Evolutionary conservation across 441 rosid species (phyloP).

Genomic region (Populus hybrid): DNA sequence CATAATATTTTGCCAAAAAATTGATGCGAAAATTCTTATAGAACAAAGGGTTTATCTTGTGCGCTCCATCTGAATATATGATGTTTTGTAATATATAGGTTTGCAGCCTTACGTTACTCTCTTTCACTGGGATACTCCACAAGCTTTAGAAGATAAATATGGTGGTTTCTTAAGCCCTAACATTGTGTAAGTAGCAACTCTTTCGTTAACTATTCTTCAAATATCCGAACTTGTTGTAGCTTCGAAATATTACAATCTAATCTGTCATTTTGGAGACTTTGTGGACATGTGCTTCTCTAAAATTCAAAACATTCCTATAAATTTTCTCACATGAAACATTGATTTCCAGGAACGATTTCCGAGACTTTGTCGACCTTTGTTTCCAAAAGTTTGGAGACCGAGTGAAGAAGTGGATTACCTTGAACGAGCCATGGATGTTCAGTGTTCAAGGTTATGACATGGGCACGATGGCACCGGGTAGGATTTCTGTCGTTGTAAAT

Average conservation of each 20-base stretch:
- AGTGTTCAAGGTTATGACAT: too few species aligned
- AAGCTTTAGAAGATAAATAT: neutral
- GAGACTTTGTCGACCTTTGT: neutral
- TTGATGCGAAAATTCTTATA: neutral
- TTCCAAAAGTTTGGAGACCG: neutral
- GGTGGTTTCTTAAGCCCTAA: too few species aligned
- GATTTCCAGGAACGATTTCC: neutral
- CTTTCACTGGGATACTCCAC: too few species aligned
- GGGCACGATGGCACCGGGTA: too few species aligned
- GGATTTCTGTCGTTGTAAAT: too few species aligned
- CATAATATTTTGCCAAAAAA: neutral
- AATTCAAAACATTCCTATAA: too few species aligned
- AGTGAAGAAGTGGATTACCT: neutral
- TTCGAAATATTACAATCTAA: too few species aligned
- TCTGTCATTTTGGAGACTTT: too few species aligned
- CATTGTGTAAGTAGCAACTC: neutral
- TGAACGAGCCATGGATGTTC: too few species aligned
- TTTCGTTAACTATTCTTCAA: too few species aligned
- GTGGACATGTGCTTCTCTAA: too few species aligned
- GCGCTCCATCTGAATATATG: neutral
- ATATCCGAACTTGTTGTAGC: too few species aligned
- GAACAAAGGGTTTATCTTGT: neutral
- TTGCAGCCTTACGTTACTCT: neutral
- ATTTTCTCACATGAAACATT: neutral
- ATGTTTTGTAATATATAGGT: neutral